Conservation (phyloP, 345 rosid species). For the Erucastrum elatum region DNA sequence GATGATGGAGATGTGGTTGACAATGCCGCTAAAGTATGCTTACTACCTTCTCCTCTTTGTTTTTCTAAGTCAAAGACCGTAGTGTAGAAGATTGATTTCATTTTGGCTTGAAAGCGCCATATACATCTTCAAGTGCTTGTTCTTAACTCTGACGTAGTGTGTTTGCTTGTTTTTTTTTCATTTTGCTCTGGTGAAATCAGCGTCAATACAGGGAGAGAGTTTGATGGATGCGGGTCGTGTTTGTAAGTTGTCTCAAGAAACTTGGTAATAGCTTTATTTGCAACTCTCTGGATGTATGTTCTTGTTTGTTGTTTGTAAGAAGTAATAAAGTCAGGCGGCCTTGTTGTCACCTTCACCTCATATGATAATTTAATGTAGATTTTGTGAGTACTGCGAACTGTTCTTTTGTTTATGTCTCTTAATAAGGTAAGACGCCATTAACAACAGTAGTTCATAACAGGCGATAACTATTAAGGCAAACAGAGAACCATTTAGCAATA, state of each 20-base stretch:
- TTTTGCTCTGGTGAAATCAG: constrained; percentile 21
- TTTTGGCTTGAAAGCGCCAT: background rate
- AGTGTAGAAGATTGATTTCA: background rate
- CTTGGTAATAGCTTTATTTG: constrained; percentile 3
- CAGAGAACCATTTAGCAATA: too few species aligned
- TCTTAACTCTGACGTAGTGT: constrained; percentile 10
- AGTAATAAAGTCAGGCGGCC: background rate
- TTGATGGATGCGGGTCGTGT: background rate
- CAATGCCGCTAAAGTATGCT: constrained; percentile 20
- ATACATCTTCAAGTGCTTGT: background rate
- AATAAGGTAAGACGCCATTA: background rate
- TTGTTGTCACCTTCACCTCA: constrained; percentile 7
- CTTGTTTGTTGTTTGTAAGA: constrained; percentile 9
- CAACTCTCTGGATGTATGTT: background rate
- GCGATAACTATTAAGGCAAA: background rate
- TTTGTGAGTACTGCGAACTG: background rate
- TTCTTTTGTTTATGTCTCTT: background rate
- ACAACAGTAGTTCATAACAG: background rate
- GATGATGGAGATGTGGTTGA: constrained; percentile 26
- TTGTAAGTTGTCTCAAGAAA: background rate
- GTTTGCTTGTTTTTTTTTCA: background rate
- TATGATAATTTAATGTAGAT: background rate
- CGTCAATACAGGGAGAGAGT: background rate
- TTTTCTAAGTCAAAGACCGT: background rate
- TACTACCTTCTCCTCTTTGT: background rate